These are phyloP conservation scores for Camellia granthamiana DNA, from an alignment of 148 eudicot species.

Conservation along the genomic window DNA sequence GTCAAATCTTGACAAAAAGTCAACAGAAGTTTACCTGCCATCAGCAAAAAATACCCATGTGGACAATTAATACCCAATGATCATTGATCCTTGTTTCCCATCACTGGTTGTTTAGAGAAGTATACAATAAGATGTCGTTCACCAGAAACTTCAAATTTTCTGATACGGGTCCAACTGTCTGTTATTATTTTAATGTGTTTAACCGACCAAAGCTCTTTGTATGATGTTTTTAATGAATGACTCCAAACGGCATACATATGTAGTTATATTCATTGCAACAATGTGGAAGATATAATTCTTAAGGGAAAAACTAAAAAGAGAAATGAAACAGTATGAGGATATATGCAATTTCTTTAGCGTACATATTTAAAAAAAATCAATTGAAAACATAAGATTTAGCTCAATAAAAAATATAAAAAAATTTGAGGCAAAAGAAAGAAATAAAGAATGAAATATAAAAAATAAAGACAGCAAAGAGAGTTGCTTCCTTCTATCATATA, in stretches of 20 bases:
- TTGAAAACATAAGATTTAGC: background rate
- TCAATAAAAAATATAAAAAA: background rate
- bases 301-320: background rate
- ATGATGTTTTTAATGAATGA: too few relatives aligned
- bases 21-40: background rate
- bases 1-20: background rate
- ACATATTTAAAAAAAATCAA: too few relatives aligned
- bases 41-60: background rate
- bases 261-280: too few relatives aligned
- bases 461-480: background rate
- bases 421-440: background rate
- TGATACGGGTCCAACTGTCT: too few relatives aligned
- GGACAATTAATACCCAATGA: background rate
- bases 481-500: constrained; percentile 37
- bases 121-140: background rate
- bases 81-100: too few relatives aligned
- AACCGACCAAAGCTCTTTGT: too few relatives aligned
- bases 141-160: too few relatives aligned
- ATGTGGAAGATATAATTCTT: too few relatives aligned
- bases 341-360: too few relatives aligned
- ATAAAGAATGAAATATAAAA: background rate
- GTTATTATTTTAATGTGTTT: too few relatives aligned
- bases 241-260: too few relatives aligned
- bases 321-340: background rate
- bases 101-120: background rate